Base-by-base conservation (phyloP, 768 basidiomycete species). In the Lentinula raphanica region DNA sequence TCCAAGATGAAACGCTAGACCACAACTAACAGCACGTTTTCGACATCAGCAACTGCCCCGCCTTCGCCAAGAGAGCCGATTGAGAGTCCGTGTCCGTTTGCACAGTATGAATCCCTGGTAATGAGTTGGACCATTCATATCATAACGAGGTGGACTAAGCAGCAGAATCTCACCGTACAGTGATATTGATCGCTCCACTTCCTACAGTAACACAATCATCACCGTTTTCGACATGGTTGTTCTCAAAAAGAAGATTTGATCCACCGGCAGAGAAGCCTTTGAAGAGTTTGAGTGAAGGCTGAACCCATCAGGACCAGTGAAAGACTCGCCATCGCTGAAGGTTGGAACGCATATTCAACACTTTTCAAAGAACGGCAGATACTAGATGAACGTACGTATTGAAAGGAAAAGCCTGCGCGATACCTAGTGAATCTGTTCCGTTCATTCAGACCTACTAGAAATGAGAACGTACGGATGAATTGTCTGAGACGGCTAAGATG, bases 121-220 rank as follows among this genome's bases (percentile, higher is more conserved):
- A n/a, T n/a, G n/a, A n/a, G n/a, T n/a, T n/a, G n/a, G n/a, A n/a
- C n/a, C n/a, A n/a, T n/a, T n/a, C n/a, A n/a, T n/a, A n/a, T n/a
- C n/a, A n/a, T n/a, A 12, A 23, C 12, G 19, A 17, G 11, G n/a
- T 12, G 2, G 38, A 27, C 35, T n/a, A 12, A 53, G 0, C 13
- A 40, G 54, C 17, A 29, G 5, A 12, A 11, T 58, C 64, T 15
- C 25, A 76, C 76, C 74, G 69, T 69, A 78, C 84, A 57, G 74
- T 72, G 42, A 85, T 81, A 58, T 83, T 80, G 59, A 76, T 79
- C 2, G 81, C 79, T 15, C 82, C 82, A 62, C 69, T 83, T 0
- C 79, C 78, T 42, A 85, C 80, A 3, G 84, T 81, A 21, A 86
- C 64, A 50, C 84, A 86, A 64, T 86, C 84, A 56, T 86, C 84